Evolutionary conservation across 139 green algal species (phyloP).

Genomic region (Chlorella sp.): DNA sequence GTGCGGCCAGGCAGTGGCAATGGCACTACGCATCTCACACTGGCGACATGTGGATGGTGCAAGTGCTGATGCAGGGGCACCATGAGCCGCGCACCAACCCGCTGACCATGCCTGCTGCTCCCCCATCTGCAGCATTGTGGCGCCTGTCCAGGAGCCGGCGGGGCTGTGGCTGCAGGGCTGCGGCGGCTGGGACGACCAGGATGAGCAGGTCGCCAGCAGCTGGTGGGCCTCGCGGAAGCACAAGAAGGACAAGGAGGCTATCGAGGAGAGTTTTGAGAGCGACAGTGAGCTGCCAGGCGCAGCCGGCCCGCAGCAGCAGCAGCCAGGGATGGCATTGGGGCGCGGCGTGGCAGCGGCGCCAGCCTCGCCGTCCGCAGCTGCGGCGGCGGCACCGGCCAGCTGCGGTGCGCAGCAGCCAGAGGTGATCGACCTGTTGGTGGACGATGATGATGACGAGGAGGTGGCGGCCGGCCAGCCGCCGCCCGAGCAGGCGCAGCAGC

Average conservation of each 20-base stretch:
- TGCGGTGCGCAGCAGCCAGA: too few species aligned
- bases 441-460: too few species aligned
- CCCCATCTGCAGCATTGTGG: neutral
- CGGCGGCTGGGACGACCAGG: conserved; percentile 35
- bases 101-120: neutral
- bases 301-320: too few species aligned
- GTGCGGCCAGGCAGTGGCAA: neutral
- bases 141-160: conserved; percentile 1
- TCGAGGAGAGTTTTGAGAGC: neutral
- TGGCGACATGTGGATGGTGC: too few species aligned
- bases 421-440: too few species aligned
- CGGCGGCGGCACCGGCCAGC: too few species aligned
- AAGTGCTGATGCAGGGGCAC: too few species aligned
- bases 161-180: conserved; percentile 29
- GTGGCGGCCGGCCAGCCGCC: neutral
- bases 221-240: neutral
- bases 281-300: too few species aligned
- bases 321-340: too few species aligned
- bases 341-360: too few species aligned
- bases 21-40: neutral
- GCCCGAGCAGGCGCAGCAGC: neutral
- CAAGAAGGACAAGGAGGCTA: too few species aligned
- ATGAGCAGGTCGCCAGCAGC: neutral
- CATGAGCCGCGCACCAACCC: neutral
- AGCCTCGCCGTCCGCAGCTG: too few species aligned